phyloP scores from a whole-genome alignment of 352 stramenopile genomes.

The Phytophthora capsici region DNA sequence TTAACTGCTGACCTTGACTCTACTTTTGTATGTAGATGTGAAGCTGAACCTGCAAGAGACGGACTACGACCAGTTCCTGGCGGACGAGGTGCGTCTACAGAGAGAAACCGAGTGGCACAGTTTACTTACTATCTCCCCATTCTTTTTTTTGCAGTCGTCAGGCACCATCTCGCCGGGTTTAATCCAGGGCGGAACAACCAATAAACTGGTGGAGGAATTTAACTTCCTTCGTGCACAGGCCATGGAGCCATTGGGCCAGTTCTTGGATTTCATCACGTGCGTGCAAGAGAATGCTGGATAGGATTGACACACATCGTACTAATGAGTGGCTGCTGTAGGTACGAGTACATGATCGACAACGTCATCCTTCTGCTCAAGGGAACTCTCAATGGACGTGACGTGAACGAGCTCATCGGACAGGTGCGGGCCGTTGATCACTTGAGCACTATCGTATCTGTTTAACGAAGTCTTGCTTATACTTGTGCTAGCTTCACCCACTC shows the following conservation, averaged over 20 bases:
- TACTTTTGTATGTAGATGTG: constrained; percentile 59
- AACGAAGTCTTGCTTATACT: constrained; percentile 5
- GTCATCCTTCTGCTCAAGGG: constrained; percentile 99
- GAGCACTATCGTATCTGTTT: neutral
- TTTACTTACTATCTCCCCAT: too few species aligned
- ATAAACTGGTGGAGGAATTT: constrained; percentile 96
- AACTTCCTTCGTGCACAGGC: constrained; percentile 97
- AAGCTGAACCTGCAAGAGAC: constrained; percentile 98
- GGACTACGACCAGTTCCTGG: constrained; percentile 97
- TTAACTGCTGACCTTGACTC: neutral
- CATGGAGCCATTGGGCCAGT: constrained; percentile 95
- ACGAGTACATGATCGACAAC: constrained; percentile 99
- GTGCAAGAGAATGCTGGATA: constrained; percentile 8
- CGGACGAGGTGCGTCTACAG: constrained; percentile 81
- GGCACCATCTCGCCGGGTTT: constrained; percentile 66
- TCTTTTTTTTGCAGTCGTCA: constrained; percentile 81
- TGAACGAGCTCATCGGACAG: constrained; percentile 97
- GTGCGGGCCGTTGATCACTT: constrained; percentile 20
- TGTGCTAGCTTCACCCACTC: constrained; percentile 95
- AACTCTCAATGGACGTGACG: constrained; percentile 95
- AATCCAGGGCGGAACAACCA: constrained; percentile 88
- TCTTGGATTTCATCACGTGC: constrained; percentile 99
- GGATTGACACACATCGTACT: neutral
- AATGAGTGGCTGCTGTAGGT: constrained; percentile 38
- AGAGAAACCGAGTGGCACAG: neutral